Evolutionary conservation across 2,329 filamentous ascomycete species (phyloP), one percentile per base, ranked within the genome.

Genomic region (Mycosphaerella sp.): DNA sequence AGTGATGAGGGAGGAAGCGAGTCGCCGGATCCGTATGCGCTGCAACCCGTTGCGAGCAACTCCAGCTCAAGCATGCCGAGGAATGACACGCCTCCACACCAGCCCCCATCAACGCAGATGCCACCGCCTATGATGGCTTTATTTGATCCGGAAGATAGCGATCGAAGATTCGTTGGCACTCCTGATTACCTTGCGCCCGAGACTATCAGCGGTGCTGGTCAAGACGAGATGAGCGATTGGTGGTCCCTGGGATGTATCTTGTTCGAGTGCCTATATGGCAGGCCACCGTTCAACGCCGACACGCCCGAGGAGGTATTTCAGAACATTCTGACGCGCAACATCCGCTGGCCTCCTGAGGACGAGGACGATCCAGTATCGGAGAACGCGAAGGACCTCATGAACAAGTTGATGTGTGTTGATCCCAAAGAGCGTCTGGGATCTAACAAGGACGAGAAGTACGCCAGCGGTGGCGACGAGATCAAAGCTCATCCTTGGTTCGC

Each of bases 211-310:
- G 93, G 95, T 47, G 84, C 90, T 61, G 90, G 92, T 1, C 93
- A 98, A 70, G 93, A 98, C 66, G 92, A 97, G 70, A 93, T 92
- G 62, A 97, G 93, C 68, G 93, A 98, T 82, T 98, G 93, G 93
- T 98, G 93, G 93, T 97, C 93, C 21, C 80, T 98, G n/a, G 93
- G 93, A 0, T 98, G 95, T 70, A 97, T 98, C 63, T 76, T 97
- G 71, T 98, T 96, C 65, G 93, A 98, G 66, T 96, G 95, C 62
- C 75, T 98, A 2, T 97, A 89, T 66, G 93, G 93, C 1, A 86
- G 89, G 54, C 93, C 93, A 0, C 93, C 93, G 0, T 98, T 98
- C 71, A 90, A 97, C 69, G 93, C 89, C 1, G 77, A 80, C 17
- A 90, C 91, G 45, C 89, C 93, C 0, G 93, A 98, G 64, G 80